These are phyloP conservation scores for Pleoardoris graminearum DNA, from an alignment of 2,329 filamentous ascomycete genomes.

Conservation along the genomic window DNA sequence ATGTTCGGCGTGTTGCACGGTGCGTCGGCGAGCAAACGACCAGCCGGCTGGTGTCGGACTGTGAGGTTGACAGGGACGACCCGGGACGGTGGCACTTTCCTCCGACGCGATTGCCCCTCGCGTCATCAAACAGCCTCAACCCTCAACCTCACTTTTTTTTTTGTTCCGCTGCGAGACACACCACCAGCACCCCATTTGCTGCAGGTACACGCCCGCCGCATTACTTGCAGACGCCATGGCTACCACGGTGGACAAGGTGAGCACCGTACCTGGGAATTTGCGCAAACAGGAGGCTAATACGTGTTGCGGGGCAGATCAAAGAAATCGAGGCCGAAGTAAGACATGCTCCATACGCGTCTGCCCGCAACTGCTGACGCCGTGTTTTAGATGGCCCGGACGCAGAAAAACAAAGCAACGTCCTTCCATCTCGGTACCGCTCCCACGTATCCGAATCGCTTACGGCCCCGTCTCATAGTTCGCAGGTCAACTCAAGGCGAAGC, in stretches of 20 bases:
- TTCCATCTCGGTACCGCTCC: slow-evolving; percentile 74
- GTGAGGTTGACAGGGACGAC: slow-evolving; percentile 11
- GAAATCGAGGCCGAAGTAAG: slow-evolving; percentile 90
- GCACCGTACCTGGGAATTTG: slow-evolving; percentile 38
- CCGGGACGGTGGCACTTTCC: slow-evolving; percentile 12
- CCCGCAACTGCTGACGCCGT: slow-evolving; percentile 27
- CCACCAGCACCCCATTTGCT: slow-evolving; percentile 2
- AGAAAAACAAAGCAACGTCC: slow-evolving; percentile 96
- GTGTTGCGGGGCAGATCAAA: slow-evolving; percentile 71
- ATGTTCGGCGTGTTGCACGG: slow-evolving; percentile 8
- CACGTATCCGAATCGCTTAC: neutral
- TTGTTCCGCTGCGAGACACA: slow-evolving; percentile 16
- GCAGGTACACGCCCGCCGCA: slow-evolving; percentile 8
- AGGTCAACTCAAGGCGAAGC: slow-evolving; percentile 93
- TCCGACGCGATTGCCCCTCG: slow-evolving; percentile 26
- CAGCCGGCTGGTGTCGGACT: slow-evolving; percentile 28
- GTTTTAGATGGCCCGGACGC: slow-evolving; percentile 84
- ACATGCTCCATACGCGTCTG: slow-evolving; percentile 36
- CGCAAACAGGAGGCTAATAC: slow-evolving; percentile 32
- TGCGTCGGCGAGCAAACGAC: slow-evolving; percentile 2
- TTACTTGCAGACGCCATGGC: slow-evolving; percentile 68
- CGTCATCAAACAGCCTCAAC: slow-evolving; percentile 32
- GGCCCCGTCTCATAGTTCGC: slow-evolving; percentile 28
- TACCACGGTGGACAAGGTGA: slow-evolving; percentile 95
- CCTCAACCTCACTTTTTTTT: slow-evolving; percentile 40